Conservation (phyloP, 2,329 filamentous ascomycete genomes). For the Fusarium nisikadoi region DNA sequence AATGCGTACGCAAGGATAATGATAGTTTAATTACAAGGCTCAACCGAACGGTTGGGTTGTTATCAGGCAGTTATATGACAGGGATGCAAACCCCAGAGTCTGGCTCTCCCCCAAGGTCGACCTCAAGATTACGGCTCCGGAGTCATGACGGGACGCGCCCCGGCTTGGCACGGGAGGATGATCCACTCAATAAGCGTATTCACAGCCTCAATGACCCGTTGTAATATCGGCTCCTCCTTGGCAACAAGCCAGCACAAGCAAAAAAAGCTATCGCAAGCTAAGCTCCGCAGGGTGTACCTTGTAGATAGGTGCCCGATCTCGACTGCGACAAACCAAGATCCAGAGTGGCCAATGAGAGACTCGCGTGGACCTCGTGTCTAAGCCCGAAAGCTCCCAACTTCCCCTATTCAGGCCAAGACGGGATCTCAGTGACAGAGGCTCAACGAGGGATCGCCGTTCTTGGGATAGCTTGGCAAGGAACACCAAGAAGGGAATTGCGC, state of each 20-base stretch:
- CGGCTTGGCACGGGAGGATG: conserved; percentile 28
- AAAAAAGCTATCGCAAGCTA: conserved; percentile 11
- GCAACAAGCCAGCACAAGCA: neutral
- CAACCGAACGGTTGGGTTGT: conserved; percentile 43
- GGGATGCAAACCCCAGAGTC: conserved; percentile 1
- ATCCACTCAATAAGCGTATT: conserved; percentile 11
- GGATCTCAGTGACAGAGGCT: conserved; percentile 8
- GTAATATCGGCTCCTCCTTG: conserved; percentile 16
- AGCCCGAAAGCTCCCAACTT: conserved; percentile 19
- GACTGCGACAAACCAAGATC: conserved; percentile 35
- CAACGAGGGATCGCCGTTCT: conserved; percentile 38
- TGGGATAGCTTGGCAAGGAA: conserved; percentile 36
- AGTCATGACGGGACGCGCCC: conserved; percentile 12
- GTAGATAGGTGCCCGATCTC: conserved; percentile 45
- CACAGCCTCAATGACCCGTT: conserved; percentile 31
- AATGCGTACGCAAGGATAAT: neutral
- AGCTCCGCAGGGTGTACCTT: conserved; percentile 6
- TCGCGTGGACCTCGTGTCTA: conserved; percentile 27
- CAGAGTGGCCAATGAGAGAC: conserved; percentile 23
- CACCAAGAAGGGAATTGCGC: conserved; percentile 41
- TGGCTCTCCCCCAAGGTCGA: no score
- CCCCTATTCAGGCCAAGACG: conserved; percentile 13
- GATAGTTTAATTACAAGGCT: conserved; percentile 41
- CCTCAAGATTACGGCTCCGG: conserved; percentile 9
- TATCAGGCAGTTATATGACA: conserved; percentile 17